These are phyloP conservation scores for Penicillium janthinellum DNA, from an alignment of 2,329 filamentous ascomycete species.

Conservation along the genomic window DNA sequence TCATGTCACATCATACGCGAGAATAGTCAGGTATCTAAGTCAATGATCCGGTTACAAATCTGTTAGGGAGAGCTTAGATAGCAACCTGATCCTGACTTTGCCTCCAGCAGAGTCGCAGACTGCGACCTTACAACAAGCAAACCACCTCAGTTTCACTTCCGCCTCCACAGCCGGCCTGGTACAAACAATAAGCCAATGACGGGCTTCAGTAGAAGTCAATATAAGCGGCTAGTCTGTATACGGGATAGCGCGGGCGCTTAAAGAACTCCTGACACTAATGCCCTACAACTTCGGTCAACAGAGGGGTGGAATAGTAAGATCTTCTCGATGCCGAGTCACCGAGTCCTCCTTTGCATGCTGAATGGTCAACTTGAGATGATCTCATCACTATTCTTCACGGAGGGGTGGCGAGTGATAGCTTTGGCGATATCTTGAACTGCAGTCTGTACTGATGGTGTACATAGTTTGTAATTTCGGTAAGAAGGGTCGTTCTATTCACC, in stretches of 20 bases:
- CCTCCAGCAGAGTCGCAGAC: too few relatives aligned
- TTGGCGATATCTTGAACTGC: background rate
- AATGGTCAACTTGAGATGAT: background rate
- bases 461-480: background rate
- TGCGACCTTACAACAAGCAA: background rate
- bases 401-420: background rate
- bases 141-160: background rate
- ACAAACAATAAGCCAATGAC: background rate
- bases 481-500: too few relatives aligned
- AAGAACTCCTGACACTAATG: background rate
- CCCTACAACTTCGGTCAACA: background rate
- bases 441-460: background rate
- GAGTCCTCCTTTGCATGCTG: background rate
- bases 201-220: background rate
- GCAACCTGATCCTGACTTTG: too few relatives aligned
- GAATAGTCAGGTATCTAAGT: background rate
- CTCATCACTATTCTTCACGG: background rate
- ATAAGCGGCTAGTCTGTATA: background rate
- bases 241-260: conserved; percentile 20
- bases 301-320: background rate
- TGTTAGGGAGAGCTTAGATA: too few relatives aligned
- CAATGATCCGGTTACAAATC: background rate
- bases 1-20: background rate
- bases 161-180: background rate
- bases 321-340: background rate